Percentiles rank a stretch among this genome's conserved stretches.
Conservation (phyloP, 2,329 filamentous ascomycete genomes). For the Elsinoe perseae region DNA sequence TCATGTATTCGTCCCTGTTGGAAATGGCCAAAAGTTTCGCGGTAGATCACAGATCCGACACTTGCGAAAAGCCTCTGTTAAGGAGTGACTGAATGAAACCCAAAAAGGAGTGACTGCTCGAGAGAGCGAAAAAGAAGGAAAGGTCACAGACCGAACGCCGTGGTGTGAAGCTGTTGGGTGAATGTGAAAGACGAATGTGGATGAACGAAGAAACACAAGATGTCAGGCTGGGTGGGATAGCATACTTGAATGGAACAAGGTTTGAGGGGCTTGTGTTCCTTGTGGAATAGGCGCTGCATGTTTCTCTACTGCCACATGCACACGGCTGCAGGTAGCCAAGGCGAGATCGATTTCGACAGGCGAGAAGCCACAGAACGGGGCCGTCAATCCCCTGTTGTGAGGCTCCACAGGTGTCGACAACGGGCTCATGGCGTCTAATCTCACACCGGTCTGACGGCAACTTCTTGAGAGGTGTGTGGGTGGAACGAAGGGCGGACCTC, state of each 20-base stretch:
- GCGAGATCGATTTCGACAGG: slow-evolving; percentile 10
- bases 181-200: slow-evolving; percentile 1
- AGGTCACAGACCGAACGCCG: slow-evolving; percentile 11
- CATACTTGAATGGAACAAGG: slow-evolving; percentile 11
- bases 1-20: not conserved
- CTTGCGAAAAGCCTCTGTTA: not conserved
- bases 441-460: slow-evolving; percentile 2
- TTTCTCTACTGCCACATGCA: not conserved
- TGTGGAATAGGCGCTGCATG: slow-evolving; percentile 10
- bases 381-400: not conserved
- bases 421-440: slow-evolving; percentile 9
- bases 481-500: not conserved
- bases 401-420: slow-evolving; percentile 1
- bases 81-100: slow-evolving; percentile 11
- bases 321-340: not conserved
- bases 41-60: slow-evolving; percentile 5
- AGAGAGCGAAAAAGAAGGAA: not conserved
- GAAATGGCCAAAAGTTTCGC: not conserved
- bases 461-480: not conserved
- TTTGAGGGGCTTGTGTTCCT: slow-evolving; percentile 3
- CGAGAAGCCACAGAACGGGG: slow-evolving; percentile 4
- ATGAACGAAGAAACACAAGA: not conserved
- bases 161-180: not conserved
- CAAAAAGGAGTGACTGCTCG: slow-evolving; percentile 14
- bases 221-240: not conserved